phyloP scores from a whole-genome alignment of 306 rosid species.

The Gastrolobium bilobum region DNA sequence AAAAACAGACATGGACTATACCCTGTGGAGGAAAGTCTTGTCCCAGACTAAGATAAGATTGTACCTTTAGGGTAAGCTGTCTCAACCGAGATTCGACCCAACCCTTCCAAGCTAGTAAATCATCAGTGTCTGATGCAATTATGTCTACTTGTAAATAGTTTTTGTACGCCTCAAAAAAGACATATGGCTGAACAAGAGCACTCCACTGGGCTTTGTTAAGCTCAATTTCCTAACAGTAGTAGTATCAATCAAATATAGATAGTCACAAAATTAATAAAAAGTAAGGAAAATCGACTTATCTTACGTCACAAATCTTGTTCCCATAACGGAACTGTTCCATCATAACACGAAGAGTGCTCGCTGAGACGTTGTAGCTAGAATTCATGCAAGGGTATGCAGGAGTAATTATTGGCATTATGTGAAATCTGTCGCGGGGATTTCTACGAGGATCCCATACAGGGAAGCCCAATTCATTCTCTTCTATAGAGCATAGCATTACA shows the following conservation, averaged over 20 bases:
- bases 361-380: constrained; percentile 96
- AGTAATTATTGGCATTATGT: constrained; percentile 96
- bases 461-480: constrained; percentile 91
- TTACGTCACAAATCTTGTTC: constrained; percentile 85
- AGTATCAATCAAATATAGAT: constrained; percentile 39
- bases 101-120: constrained; percentile 69
- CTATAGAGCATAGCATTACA: constrained; percentile 92
- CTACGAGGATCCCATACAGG: constrained; percentile 96
- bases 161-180: constrained; percentile 90
- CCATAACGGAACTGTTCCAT: constrained; percentile 87
- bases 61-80: constrained; percentile 79
- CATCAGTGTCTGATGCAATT: constrained; percentile 80
- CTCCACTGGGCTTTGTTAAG: constrained; percentile 87
- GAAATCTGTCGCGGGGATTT: constrained; percentile 85
- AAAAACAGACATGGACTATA: constrained; percentile 29
- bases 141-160: constrained; percentile 96
- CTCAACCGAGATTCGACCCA: constrained; percentile 77
- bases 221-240: constrained; percentile 82
- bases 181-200: constrained; percentile 84
- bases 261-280: constrained; percentile 19
- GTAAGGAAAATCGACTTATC: constrained; percentile 42
- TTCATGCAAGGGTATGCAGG: constrained; percentile 99
- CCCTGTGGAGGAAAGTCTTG: constrained; percentile 24
- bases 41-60: constrained; percentile 31
- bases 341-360: constrained; percentile 98